These are phyloP conservation scores for Zygotorulaspora mrakii DNA, from an alignment of 1,139 yeast genomes.

Conservation along the genomic window DNA sequence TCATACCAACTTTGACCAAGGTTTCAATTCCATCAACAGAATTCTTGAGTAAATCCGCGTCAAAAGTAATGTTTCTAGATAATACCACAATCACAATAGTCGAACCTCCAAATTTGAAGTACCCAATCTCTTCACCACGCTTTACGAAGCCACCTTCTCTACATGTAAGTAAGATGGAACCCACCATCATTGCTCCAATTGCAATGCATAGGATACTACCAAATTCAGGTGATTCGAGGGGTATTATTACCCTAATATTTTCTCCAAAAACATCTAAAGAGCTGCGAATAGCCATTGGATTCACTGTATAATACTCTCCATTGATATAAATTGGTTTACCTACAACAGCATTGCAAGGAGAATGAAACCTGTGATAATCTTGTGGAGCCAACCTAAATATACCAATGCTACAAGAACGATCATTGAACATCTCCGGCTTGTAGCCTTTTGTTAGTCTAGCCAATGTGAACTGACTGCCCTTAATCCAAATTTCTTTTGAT, in stretches of 20 bases:
- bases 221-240: constrained; percentile 67
- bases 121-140: constrained; percentile 85
- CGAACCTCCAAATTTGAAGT: constrained; percentile 94
- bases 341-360: constrained; percentile 73
- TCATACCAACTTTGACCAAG: constrained; percentile 82
- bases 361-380: constrained; percentile 91
- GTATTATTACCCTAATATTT: constrained; percentile 72
- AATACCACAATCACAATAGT: constrained; percentile 66
- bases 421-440: constrained; percentile 44
- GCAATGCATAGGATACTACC: constrained; percentile 77
- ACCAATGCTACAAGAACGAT: constrained; percentile 56
- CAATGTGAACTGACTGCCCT: constrained; percentile 74
- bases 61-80: constrained; percentile 48
- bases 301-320: constrained; percentile 93
- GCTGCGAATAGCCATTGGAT: constrained; percentile 94
- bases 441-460: constrained; percentile 52
- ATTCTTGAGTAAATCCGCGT: constrained; percentile 67
- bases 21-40: constrained; percentile 74
- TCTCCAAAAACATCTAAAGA: constrained; percentile 90
- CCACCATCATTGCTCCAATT: constrained; percentile 99
- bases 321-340: constrained; percentile 64
- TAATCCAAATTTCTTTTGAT: constrained; percentile 85
- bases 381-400: constrained; percentile 93
- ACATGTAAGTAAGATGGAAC: constrained; percentile 76
- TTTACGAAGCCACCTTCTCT: constrained; percentile 53